These are phyloP conservation scores for Backusella tarrabulga DNA, from an alignment of 192 early-diverging fungal species.

Conservation along the genomic window DNA sequence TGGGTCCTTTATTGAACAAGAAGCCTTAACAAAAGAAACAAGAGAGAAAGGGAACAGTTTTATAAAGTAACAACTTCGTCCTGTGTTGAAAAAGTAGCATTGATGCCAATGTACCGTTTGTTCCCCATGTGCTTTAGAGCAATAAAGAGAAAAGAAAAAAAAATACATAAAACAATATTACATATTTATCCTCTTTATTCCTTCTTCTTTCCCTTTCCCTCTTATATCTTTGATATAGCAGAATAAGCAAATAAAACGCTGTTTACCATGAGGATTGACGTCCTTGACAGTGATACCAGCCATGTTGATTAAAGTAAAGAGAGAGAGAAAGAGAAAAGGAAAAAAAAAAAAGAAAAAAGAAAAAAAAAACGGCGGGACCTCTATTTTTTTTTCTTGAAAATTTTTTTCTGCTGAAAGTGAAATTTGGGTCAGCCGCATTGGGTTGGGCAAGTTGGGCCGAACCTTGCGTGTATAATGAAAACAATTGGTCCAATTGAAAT, in stretches of 20 bases:
- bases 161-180: background rate
- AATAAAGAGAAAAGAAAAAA: background rate
- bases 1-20: background rate
- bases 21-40: background rate
- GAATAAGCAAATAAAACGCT: background rate
- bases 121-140: background rate
- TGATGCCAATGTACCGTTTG: background rate
- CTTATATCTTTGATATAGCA: background rate
- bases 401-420: background rate
- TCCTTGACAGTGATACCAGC: slow-evolving; percentile 21
- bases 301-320: slow-evolving; percentile 9
- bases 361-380: background rate
- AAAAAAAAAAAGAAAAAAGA: background rate
- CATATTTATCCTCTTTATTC: background rate
- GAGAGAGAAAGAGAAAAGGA: slow-evolving; percentile 9
- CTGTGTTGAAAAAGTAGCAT: background rate
- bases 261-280: slow-evolving; percentile 17
- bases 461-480: background rate
- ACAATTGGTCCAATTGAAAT: background rate
- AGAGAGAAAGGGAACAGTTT: background rate
- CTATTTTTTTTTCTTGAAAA: background rate
- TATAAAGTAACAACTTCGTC: background rate
- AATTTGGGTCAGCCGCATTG: background rate
- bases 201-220: background rate
- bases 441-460: background rate